phyloP scores from a whole-genome alignment of 2,329 filamentous ascomycete species.

The Aspergillus sp. region DNA sequence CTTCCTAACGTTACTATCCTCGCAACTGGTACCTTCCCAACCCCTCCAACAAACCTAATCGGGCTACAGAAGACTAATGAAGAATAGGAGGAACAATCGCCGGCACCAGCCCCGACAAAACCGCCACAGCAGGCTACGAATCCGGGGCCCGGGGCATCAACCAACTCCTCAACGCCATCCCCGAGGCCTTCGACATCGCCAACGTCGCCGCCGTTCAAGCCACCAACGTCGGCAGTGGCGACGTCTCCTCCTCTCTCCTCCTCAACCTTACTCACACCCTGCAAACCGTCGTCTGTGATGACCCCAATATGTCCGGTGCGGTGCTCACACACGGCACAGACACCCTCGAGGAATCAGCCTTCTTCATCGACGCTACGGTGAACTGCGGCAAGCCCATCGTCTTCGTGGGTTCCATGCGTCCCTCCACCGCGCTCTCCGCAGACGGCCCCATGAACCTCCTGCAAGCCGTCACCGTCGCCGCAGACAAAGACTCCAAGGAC shows the following conservation, averaged over 20 bases:
- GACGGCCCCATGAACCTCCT: conserved; percentile 59
- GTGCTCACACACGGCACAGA: conserved; percentile 59
- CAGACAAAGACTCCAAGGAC: conserved; percentile 37
- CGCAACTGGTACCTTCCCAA: conserved; percentile 12
- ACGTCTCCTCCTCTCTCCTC: conserved; percentile 18
- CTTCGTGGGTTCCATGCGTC: conserved; percentile 57
- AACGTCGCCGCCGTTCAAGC: conserved; percentile 23
- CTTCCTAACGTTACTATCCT: conserved; percentile 22
- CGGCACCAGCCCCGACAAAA: conserved; percentile 17
- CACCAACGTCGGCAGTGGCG: conserved; percentile 20
- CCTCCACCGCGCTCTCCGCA: conserved; percentile 55
- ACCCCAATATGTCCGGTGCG: conserved; percentile 18
- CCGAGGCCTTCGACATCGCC: conserved; percentile 19
- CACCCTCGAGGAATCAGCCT: conserved; percentile 57
- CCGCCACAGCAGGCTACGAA: conserved; percentile 21
- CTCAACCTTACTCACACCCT: conserved; percentile 16
- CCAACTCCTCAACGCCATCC: conserved; percentile 18
- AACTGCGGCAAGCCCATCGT: conserved; percentile 54
- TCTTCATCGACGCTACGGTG: conserved; percentile 55
- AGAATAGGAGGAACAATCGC: conserved; percentile 20
- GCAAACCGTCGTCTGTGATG: conserved; percentile 16
- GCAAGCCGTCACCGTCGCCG: conserved; percentile 53
- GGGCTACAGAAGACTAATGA: neutral
- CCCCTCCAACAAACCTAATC: no score
- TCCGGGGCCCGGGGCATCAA: conserved; percentile 18